Evolutionary conservation across 805 yeast species (phyloP), one percentile per base, ranked within the genome.

Genomic region (Yamadazyma endophytica): DNA sequence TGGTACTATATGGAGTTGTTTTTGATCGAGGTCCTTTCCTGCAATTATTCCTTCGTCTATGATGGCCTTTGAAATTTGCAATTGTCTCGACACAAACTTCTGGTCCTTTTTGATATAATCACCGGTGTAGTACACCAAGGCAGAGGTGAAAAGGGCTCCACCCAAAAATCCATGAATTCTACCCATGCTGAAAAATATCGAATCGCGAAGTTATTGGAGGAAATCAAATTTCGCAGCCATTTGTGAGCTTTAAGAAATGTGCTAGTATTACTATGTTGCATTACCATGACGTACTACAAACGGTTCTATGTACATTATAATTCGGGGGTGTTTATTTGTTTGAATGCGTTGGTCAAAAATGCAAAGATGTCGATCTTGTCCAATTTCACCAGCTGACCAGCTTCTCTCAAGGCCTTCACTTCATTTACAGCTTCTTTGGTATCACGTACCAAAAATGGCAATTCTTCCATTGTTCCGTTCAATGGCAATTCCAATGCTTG

Each of bases 141-240:
- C 68, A 3, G 86, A 73, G 1, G 85, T 73, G 30, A 78, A 55
- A n/a, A 79, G 61, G 2, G 77, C 77, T 8, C 80, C 80, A 37
- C 66, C 62, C 17, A 64, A 47, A 32, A 70, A 64, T 11, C 73
- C 72, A 33, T 58, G 63, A 22, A 65, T 58, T 50, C 70, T 56
- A 28, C 64, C 66, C 67, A 63, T 62, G 12, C 2, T 44, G 21
- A n/a, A n/a, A n/a, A n/a, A n/a, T n/a, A n/a, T n/a, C n/a, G n/a
- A n/a, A n/a, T n/a, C n/a, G n/a, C n/a, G n/a, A n/a, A n/a, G n/a
- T n/a, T n/a, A n/a, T 12, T 6, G 20, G 7, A n/a, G 23, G 29
- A 17, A 13, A 13, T n/a, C n/a, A n/a, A n/a, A n/a, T n/a, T n/a
- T n/a, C n/a, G n/a, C n/a, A n/a, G n/a, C n/a, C n/a, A n/a, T n/a